A percentile compares a stretch with the other conserved stretches of the same genome.
phyloP scores from a whole-genome alignment of 2,329 filamentous ascomycete genomes.

The Aspergillus amoenus region DNA sequence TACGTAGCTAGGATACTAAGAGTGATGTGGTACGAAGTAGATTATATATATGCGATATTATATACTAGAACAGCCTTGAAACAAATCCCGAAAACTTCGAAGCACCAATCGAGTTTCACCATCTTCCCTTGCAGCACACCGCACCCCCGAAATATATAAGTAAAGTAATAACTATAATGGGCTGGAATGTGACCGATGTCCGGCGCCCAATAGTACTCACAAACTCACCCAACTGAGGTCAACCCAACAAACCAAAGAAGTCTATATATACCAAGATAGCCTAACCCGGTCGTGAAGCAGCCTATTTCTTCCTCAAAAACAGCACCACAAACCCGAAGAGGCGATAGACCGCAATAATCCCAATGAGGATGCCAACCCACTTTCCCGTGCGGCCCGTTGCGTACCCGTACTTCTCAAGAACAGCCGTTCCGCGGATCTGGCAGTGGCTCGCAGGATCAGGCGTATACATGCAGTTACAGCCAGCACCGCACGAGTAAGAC shows the following conservation, averaged over 20 bases:
- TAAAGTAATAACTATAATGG: no score
- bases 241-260: no score
- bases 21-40: no score
- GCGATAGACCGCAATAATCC: constrained; percentile 72
- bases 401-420: constrained; percentile 71
- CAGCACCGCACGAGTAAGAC: constrained; percentile 60
- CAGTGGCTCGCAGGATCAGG: constrained; percentile 64
- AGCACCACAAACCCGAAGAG: constrained; percentile 67
- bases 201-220: not conserved
- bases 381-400: constrained; percentile 60
- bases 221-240: not conserved
- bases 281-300: not conserved
- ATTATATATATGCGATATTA: no score
- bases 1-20: no score
- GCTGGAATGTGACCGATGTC: no score
- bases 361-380: constrained; percentile 75
- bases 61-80: no score
- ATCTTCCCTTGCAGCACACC: no score
- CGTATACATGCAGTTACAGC: constrained; percentile 70
- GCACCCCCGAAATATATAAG: no score
- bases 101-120: no score
- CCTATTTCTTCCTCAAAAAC: constrained; percentile 14
- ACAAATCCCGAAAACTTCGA: no score
- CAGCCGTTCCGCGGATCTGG: constrained; percentile 67
- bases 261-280: no score